Conservation (phyloP, 345 rosid genomes). For the Salix exigua region DNA sequence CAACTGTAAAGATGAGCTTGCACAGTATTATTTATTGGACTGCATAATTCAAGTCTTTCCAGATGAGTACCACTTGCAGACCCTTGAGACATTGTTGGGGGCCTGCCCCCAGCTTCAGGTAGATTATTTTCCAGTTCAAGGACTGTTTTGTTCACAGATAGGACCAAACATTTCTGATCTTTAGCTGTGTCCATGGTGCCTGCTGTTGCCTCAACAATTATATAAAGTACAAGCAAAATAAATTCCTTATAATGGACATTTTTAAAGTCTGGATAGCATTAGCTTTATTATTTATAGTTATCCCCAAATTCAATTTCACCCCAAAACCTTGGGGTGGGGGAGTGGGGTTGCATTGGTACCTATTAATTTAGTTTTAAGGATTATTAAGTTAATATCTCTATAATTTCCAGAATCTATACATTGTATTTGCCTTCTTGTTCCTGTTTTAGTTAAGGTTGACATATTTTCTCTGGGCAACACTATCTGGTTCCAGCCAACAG, state of each 20-base stretch:
- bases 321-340: not conserved
- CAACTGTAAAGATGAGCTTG: constrained; percentile 95
- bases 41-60: constrained; percentile 98
- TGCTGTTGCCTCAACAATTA: not conserved
- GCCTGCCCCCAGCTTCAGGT: constrained; percentile 99
- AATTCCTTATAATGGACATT: not conserved
- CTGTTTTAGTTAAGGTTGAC: not conserved
- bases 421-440: not conserved
- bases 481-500: constrained; percentile 61
- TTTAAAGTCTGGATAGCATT: not conserved
- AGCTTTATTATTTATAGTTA: not conserved
- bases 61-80: constrained; percentile 96
- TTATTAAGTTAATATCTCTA: not conserved
- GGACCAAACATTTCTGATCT: not conserved
- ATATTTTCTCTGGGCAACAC: constrained; percentile 12
- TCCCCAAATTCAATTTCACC: not conserved
- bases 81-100: constrained; percentile 81
- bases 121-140: constrained; percentile 8
- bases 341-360: not conserved
- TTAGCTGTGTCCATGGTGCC: not conserved
- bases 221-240: not conserved
- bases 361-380: not conserved
- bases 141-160: not conserved
- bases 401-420: not conserved
- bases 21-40: constrained; percentile 89